phyloP scores from a whole-genome alignment of 331 rosid genomes.

The Spiraea crenata region DNA sequence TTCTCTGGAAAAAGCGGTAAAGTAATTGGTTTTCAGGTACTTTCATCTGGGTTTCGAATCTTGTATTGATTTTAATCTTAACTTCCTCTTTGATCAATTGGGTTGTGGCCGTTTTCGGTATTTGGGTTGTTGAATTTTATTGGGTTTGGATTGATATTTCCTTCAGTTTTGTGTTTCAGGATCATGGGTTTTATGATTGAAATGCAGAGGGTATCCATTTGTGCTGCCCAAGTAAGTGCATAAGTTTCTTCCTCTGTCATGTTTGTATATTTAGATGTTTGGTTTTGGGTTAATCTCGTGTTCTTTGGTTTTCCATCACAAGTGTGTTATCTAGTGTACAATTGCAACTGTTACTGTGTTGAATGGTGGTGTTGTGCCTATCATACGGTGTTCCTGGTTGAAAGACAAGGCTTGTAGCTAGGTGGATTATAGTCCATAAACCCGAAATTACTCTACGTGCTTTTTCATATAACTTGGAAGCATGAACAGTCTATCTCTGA shows the following conservation, averaged over 20 bases:
- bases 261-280: neutral
- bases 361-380: neutral
- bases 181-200: conserved; percentile 10
- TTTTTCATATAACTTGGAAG: neutral
- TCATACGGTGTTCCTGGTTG: neutral
- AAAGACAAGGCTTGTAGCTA: neutral
- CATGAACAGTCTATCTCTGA: neutral
- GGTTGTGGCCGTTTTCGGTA: neutral
- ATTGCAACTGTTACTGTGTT: neutral
- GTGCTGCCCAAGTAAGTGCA: conserved; percentile 21
- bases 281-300: neutral
- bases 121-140: conserved; percentile 1
- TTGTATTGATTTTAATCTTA: neutral
- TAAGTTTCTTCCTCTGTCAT: neutral
- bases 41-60: neutral
- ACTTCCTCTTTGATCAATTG: neutral
- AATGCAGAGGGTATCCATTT: conserved; percentile 16
- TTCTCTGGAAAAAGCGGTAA: neutral
- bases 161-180: neutral
- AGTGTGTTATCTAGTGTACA: no score
- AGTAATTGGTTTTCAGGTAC: neutral
- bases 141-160: neutral
- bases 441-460: neutral
- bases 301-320: neutral
- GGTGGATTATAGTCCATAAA: neutral